Evolutionary conservation across 1,139 yeast species (phyloP).

Genomic region (Candida albicans): DNA sequence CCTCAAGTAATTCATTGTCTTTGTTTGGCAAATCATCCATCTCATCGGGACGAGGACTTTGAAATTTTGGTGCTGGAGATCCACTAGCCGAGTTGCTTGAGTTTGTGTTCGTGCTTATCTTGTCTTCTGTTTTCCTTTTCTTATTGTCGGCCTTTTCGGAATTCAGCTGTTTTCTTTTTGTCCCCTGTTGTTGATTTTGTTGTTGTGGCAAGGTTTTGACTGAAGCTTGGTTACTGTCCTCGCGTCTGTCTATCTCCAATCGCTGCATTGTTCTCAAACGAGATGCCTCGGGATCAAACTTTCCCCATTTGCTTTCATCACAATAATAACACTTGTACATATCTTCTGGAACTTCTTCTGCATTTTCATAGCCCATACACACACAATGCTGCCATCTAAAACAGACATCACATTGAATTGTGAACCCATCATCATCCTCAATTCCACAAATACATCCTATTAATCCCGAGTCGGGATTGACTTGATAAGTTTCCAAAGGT

Average conservation of each 20-base stretch:
- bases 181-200: constrained; percentile 4
- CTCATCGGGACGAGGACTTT: constrained; percentile 11
- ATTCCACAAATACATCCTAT: constrained; percentile 89
- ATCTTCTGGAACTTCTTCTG: constrained; percentile 78
- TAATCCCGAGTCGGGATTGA: constrained; percentile 77
- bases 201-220: constrained; percentile 1
- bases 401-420: constrained; percentile 91
- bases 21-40: constrained; percentile 32
- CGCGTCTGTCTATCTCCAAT: constrained; percentile 17
- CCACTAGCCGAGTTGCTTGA: constrained; percentile 1
- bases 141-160: constrained; percentile 27
- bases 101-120: constrained; percentile 9
- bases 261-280: constrained; percentile 37
- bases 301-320: constrained; percentile 55
- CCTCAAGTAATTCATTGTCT: constrained; percentile 40
- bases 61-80: constrained; percentile 2
- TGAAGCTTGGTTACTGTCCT: constrained; percentile 1
- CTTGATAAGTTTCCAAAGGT: constrained; percentile 49
- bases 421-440: constrained; percentile 92
- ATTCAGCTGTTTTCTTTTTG: constrained; percentile 32
- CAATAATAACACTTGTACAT: constrained; percentile 79
- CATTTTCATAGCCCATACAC: constrained; percentile 77
- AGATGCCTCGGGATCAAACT: constrained; percentile 46
- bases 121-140: constrained; percentile 20
- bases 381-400: constrained; percentile 93